phyloP scores from a whole-genome alignment of 148 eudicot genomes.

The Camellia japonica region DNA sequence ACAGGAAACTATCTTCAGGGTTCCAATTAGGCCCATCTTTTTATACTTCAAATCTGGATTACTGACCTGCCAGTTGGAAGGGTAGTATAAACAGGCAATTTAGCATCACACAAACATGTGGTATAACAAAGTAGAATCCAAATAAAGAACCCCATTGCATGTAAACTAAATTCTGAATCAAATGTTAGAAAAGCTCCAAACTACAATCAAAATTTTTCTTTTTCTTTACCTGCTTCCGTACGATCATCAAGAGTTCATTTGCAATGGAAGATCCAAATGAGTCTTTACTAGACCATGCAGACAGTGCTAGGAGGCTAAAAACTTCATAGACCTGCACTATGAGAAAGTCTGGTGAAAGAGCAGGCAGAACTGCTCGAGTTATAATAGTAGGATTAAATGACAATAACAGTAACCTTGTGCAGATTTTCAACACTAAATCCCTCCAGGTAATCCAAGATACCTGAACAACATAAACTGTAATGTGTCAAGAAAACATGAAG shows the following conservation, averaged over 20 bases:
- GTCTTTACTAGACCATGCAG: conserved; percentile 33
- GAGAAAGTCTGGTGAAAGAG: background rate
- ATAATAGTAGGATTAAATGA: background rate
- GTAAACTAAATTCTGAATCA: background rate
- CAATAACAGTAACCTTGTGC: conserved; percentile 41
- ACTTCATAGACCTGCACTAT: conserved; percentile 52
- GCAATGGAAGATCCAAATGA: conserved; percentile 40
- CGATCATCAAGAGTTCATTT: conserved; percentile 57
- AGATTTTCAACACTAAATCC: conserved; percentile 49
- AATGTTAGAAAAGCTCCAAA: background rate
- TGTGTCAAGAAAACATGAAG: background rate
- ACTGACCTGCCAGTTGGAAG: conserved; percentile 32
- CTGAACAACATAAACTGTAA: conserved; percentile 23
- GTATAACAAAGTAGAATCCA: background rate
- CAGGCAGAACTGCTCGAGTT: background rate
- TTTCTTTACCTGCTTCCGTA: conserved; percentile 53
- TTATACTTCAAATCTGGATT: conserved; percentile 58
- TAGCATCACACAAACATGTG: background rate
- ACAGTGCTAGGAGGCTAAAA: conserved; percentile 47
- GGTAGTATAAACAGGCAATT: background rate
- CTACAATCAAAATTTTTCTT: background rate
- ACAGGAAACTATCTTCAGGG: conserved; percentile 42
- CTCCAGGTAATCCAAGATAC: conserved; percentile 65
- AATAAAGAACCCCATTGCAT: background rate
- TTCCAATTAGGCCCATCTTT: conserved; percentile 65